Base-by-base conservation (phyloP, 108 stramenopile species). In the Cyclotella atomus region DNA sequence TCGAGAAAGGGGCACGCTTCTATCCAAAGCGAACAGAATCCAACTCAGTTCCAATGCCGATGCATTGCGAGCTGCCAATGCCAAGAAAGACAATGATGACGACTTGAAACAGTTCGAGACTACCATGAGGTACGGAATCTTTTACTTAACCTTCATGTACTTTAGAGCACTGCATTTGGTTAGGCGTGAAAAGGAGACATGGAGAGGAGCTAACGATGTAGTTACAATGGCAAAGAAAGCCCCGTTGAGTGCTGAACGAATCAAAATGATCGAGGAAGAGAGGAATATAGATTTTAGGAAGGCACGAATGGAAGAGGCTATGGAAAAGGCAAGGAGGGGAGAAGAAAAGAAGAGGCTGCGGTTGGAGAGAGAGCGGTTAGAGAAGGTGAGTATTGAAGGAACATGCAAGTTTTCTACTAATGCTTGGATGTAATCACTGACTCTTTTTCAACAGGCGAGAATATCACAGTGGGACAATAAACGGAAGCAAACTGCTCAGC, bases 101-200 rank as follows among this genome's bases (percentile, higher is more conserved):
- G 43, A 61, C 28, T 44, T 77, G 15, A 49, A 56, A 9, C 32
- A 19, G 2, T 35, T 70, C 27, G 68, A 77, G 52, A 57, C 52
- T 29, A 70, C 35, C 29, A 55, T 70, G 34, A 70, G 35, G 24
- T 68, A 76, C 59, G 67, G 57, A 44, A 10, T 77, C 5, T 77
- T 77, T 25, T 65, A 62, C 21, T 43, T 77, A 19, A 77, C 69
- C 10, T 77, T 77, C 28, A 43, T 41, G 54, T 77, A 77, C 23
- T 70, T 77, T 25, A 52, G 76, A 47, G 69, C 68, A 14, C 45
- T 70, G 45, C 69, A 70, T 24, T 21, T 54, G 17, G 53, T 65
- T 1, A 19, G 62, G n/a, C 29, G 69, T 12, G 68, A 77, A 21
- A 70, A 70, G 32, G 68, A 49, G 24, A 55, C 41, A 2, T 73